phyloP scores from a whole-genome alignment of 768 basidiomycete species.

The Mycena floridula region DNA sequence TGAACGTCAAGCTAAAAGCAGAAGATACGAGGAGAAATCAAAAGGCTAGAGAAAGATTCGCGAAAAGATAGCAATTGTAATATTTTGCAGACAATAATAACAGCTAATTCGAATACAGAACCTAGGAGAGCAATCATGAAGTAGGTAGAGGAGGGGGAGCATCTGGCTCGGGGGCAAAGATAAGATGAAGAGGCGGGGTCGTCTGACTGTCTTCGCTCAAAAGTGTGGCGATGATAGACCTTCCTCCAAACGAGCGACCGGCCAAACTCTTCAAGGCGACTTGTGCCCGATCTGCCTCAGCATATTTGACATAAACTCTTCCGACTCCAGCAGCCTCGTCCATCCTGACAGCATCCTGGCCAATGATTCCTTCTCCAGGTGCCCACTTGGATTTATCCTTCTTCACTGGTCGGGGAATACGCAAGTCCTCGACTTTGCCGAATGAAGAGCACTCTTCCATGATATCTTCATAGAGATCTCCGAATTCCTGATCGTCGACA shows the following conservation, averaged over 20 bases:
- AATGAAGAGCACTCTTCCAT: conserved; percentile 83
- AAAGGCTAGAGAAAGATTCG: conserved; percentile 53
- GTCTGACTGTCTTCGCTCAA: conserved; percentile 81
- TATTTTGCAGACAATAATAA: too few species aligned
- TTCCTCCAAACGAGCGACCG: conserved; percentile 80
- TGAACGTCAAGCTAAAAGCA: conserved; percentile 61
- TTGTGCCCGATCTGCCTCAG: conserved; percentile 51
- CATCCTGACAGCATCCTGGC: conserved; percentile 59
- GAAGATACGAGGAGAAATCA: conserved; percentile 55
- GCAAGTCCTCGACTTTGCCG: conserved; percentile 77
- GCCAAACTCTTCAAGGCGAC: conserved; percentile 82
- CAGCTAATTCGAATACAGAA: too few species aligned
- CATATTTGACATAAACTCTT: conserved; percentile 90
- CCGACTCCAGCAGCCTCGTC: conserved; percentile 94
- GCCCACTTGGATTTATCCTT: conserved; percentile 80
- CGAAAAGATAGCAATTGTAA: too few species aligned
- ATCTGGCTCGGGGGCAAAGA: conserved; percentile 81
- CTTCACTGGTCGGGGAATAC: conserved; percentile 85
- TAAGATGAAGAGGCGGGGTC: conserved; percentile 73
- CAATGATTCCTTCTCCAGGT: conserved; percentile 53
- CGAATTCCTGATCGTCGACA: conserved; percentile 84
- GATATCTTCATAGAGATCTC: conserved; percentile 91
- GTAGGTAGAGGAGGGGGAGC: conserved; percentile 74
- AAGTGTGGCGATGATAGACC: conserved; percentile 83
- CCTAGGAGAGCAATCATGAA: too few species aligned